phyloP scores from a whole-genome alignment of 345 rosid species.

The Populus euphratica region DNA sequence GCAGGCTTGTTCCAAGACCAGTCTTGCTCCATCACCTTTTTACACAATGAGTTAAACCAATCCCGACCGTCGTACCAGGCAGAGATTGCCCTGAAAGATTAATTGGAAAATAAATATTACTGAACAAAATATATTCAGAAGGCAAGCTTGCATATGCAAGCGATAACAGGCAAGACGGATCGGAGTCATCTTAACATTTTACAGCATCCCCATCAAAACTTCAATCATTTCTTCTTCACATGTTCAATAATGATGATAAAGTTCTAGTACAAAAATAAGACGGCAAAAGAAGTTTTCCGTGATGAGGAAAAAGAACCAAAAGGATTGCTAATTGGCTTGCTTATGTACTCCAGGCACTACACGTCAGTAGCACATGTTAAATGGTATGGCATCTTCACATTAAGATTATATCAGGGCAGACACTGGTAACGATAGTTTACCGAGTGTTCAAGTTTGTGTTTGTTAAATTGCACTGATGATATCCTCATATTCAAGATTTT shows the following conservation, averaged over 20 bases:
- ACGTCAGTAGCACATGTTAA: not conserved
- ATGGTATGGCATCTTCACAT: not conserved
- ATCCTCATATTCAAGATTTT: not conserved
- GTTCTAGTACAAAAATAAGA: not conserved
- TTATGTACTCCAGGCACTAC: not conserved
- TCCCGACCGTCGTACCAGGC: constrained; percentile 72
- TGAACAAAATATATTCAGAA: not conserved
- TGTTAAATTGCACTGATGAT: not conserved
- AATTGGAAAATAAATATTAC: not conserved
- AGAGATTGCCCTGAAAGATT: constrained; percentile 63
- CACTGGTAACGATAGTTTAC: not conserved
- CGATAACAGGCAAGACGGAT: not conserved
- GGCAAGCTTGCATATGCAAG: not conserved
- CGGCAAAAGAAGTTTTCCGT: not conserved
- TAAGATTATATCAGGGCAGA: not conserved
- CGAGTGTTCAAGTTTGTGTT: not conserved
- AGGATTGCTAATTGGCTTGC: not conserved
- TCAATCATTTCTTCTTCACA: not conserved
- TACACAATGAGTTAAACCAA: constrained; percentile 65
- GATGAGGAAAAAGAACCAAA: not conserved
- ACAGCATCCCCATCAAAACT: not conserved
- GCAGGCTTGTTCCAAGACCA: constrained; percentile 99
- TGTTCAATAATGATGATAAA: not conserved
- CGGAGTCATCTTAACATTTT: not conserved
- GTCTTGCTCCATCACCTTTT: constrained; percentile 95